Conservation (phyloP, 1,284 basidiomycete species). For the Ustilago xerochloae region DNA sequence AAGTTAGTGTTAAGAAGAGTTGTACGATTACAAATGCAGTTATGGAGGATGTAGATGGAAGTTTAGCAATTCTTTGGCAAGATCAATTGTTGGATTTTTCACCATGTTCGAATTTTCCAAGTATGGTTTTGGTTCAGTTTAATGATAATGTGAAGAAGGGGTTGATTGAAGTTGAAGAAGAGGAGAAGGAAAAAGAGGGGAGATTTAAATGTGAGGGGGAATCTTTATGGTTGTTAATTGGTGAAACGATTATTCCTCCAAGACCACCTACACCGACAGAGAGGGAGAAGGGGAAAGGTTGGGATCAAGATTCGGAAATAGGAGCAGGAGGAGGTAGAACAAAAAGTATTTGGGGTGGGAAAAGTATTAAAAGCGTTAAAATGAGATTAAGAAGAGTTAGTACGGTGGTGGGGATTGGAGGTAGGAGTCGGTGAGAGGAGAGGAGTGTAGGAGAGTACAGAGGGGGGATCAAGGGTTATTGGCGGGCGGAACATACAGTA, state of each 20-base stretch:
- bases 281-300: not conserved
- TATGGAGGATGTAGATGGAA: not conserved
- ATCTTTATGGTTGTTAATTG: slow-evolving; percentile 30
- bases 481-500: not conserved
- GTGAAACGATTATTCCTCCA: slow-evolving; percentile 41
- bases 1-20: not conserved
- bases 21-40: slow-evolving; percentile 14
- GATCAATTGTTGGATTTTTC: slow-evolving; percentile 36
- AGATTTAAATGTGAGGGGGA: not conserved
- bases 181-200: not conserved
- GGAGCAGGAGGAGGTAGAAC: slow-evolving; percentile 11
- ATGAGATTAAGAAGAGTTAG: slow-evolving; percentile 26
- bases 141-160: no score
- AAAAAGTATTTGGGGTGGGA: slow-evolving; percentile 35
- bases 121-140: slow-evolving; percentile 33
- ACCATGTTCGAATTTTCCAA: slow-evolving; percentile 23
- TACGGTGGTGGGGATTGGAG: slow-evolving; percentile 26
- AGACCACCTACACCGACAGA: slow-evolving; percentile 34
- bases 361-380: slow-evolving; percentile 36
- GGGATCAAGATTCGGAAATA: not conserved
- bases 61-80: slow-evolving; percentile 37
- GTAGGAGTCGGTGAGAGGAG: not conserved
- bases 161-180: not conserved
- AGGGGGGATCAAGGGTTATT: not conserved
- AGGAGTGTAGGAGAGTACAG: not conserved